A percentile compares a stretch with the other conserved stretches of the same genome.
phyloP scores from a whole-genome alignment of 176 grass and related monocot species.

The Elymus sibiricus region DNA sequence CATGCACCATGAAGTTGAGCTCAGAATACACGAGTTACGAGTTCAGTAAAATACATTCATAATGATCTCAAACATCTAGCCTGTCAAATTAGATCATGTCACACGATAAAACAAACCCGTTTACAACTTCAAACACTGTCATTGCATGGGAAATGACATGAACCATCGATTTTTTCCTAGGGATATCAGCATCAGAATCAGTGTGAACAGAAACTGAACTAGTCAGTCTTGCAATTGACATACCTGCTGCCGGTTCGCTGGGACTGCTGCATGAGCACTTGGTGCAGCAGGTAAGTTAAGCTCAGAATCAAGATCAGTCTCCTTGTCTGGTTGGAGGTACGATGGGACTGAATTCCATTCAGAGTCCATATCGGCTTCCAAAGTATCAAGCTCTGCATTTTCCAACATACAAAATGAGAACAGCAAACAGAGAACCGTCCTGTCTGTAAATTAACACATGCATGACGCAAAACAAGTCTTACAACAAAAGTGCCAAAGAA shows the following conservation, averaged over 20 bases:
- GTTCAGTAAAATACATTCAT: not conserved
- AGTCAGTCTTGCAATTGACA: not conserved
- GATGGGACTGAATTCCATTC: slow-evolving; percentile 73
- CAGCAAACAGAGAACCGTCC: not conserved
- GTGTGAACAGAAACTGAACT: not conserved
- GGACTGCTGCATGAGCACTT: slow-evolving; percentile 35
- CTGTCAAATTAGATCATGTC: not conserved
- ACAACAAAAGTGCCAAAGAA: not conserved
- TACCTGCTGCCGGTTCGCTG: slow-evolving; percentile 39
- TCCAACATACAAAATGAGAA: slow-evolving; percentile 26
- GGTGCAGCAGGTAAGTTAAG: slow-evolving; percentile 75
- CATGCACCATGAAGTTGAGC: not conserved
- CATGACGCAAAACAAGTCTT: not conserved
- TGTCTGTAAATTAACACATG: not conserved
- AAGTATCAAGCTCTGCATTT: slow-evolving; percentile 85
- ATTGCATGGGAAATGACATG: not conserved
- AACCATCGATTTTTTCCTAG: not conserved
- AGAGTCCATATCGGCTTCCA: slow-evolving; percentile 88
- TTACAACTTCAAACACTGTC: not conserved
- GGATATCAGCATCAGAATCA: not conserved
- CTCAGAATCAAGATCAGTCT: slow-evolving; percentile 67
- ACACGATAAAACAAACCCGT: not conserved
- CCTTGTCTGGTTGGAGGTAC: slow-evolving; percentile 87
- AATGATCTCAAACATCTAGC: not conserved
- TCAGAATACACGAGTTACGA: not conserved